Percentiles rank a stretch among this genome's conserved stretches.
These are phyloP conservation scores for Simplicillium aogashimaense DNA, from an alignment of 2,329 filamentous ascomycete genomes.

Conservation along the genomic window DNA sequence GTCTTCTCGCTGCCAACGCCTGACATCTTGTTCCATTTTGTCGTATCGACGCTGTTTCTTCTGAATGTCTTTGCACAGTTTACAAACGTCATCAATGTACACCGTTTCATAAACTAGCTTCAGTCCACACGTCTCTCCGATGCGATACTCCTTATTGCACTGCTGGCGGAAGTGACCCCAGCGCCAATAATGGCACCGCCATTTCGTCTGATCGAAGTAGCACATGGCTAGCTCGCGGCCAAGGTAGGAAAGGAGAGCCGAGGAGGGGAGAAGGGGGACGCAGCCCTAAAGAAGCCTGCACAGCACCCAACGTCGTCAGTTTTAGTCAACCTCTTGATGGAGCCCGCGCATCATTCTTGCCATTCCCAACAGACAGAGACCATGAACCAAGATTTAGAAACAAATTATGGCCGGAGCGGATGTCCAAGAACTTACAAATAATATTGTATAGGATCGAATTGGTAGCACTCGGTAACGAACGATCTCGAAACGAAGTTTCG, in stretches of 20 bases:
- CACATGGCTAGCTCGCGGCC: constrained; percentile 55
- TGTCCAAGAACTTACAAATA: too few species aligned
- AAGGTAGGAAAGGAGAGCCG: constrained; percentile 4
- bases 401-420: too few species aligned
- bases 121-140: constrained; percentile 91
- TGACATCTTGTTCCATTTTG: constrained; percentile 66
- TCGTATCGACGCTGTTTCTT: constrained; percentile 68
- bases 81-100: constrained; percentile 57
- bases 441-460: too few species aligned
- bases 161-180: constrained; percentile 91
- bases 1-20: constrained; percentile 62
- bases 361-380: too few species aligned
- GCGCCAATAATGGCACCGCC: constrained; percentile 82
- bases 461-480: too few species aligned
- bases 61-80: constrained; percentile 79
- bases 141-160: constrained; percentile 90
- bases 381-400: too few species aligned
- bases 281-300: too few species aligned
- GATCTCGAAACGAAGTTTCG: too few species aligned
- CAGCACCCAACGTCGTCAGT: too few species aligned
- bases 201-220: constrained; percentile 87
- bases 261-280: neutral
- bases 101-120: constrained; percentile 75
- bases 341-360: too few species aligned
- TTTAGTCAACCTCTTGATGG: too few species aligned